These are phyloP conservation scores for Porcisia deanei DNA, from an alignment of 208 protist species.

Conservation along the genomic window DNA sequence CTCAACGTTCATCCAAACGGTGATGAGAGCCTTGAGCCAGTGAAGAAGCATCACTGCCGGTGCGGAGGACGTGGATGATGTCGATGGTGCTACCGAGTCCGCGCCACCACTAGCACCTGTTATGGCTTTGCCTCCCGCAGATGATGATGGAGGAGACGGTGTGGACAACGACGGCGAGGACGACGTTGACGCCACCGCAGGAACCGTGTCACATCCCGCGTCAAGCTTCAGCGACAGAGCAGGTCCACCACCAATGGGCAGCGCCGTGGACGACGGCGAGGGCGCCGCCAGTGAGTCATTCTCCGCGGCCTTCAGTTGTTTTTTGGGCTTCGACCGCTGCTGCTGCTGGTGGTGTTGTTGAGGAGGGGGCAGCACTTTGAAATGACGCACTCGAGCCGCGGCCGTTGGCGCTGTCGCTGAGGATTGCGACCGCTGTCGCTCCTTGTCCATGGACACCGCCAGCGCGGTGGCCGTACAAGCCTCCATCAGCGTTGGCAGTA, in stretches of 20 bases:
- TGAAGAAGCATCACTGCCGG: slow-evolving; percentile 25
- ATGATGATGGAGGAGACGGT: background rate
- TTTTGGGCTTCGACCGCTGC: slow-evolving; percentile 12
- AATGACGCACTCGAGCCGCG: slow-evolving; percentile 19
- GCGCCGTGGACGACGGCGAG: background rate
- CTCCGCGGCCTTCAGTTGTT: slow-evolving; percentile 3
- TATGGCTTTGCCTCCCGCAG: background rate
- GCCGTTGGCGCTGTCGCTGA: slow-evolving; percentile 1
- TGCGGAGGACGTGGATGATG: slow-evolving; percentile 13
- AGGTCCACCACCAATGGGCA: slow-evolving; percentile 8
- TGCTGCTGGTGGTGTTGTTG: slow-evolving; percentile 15
- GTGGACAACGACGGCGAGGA: background rate
- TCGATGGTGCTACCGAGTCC: background rate
- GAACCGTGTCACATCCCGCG: slow-evolving; percentile 12
- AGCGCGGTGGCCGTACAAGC: slow-evolving; percentile 24
- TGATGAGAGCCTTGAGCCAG: slow-evolving; percentile 28
- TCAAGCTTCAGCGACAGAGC: slow-evolving; percentile 20
- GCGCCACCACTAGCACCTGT: background rate
- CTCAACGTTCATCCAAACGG: slow-evolving; percentile 35
- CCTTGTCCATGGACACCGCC: slow-evolving; percentile 34
- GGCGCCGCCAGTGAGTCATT: background rate
- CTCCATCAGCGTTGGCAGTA: slow-evolving; percentile 40
- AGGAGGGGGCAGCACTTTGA: slow-evolving; percentile 11
- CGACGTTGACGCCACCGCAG: background rate
- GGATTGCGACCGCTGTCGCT: slow-evolving; percentile 13